Evolutionary conservation across 208 protist genomes (phyloP).

Genomic region (Angomonas desouzai): DNA sequence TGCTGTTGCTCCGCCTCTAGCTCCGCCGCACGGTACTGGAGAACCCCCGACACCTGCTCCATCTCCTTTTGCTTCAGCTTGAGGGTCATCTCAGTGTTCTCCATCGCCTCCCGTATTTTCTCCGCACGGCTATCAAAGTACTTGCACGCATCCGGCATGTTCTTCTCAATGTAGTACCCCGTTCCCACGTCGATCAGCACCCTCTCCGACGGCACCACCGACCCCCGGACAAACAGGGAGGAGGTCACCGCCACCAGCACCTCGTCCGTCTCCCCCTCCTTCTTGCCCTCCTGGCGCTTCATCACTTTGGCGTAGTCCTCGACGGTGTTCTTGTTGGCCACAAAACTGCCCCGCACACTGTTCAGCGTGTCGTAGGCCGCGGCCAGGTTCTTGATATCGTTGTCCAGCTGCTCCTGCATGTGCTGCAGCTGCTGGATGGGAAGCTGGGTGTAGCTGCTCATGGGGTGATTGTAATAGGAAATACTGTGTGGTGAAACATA

Average conservation of each 20-base stretch:
- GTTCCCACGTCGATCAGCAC: conserved; percentile 86
- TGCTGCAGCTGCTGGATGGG: conserved; percentile 83
- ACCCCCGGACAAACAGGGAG: conserved; percentile 68
- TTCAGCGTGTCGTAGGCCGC: conserved; percentile 77
- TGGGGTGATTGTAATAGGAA: conserved; percentile 15
- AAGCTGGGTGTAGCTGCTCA: conserved; percentile 70
- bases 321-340: conserved; percentile 69
- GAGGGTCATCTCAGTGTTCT: conserved; percentile 67
- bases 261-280: conserved; percentile 34
- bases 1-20: conserved; percentile 44
- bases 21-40: conserved; percentile 52
- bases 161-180: conserved; percentile 83
- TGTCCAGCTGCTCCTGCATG: conserved; percentile 84
- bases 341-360: conserved; percentile 66
- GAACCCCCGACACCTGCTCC: conserved; percentile 70
- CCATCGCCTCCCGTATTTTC: conserved; percentile 80
- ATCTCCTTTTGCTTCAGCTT: conserved; percentile 75
- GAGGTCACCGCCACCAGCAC: conserved; percentile 83
- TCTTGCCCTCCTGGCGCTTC: conserved; percentile 28
- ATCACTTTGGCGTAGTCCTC: conserved; percentile 59
- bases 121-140: conserved; percentile 74
- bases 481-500: neutral
- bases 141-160: conserved; percentile 56
- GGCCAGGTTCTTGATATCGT: conserved; percentile 69
- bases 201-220: conserved; percentile 58